Percentiles rank a stretch among this genome's conserved stretches.
Conservation (phyloP, 2,329 filamentous ascomycete species). For the Penicillium olsonii region DNA sequence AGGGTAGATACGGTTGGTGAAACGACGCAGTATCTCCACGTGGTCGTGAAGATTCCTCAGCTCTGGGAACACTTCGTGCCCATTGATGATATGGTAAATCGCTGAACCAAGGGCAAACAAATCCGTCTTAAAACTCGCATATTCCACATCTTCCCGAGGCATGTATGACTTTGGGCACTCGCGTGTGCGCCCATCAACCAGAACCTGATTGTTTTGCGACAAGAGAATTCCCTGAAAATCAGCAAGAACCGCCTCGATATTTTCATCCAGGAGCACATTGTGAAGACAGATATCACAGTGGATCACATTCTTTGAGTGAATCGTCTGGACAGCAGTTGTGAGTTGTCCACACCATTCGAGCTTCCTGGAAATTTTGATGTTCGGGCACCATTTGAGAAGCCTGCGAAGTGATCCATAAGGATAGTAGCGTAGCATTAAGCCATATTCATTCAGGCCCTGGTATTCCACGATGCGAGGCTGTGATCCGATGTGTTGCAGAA, state of each 20-base stretch:
- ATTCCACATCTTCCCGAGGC: conserved; percentile 7
- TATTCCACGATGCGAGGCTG: conserved; percentile 14
- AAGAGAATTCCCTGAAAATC: conserved; percentile 19
- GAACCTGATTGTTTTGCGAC: conserved; percentile 1
- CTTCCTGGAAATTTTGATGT: conserved; percentile 3
- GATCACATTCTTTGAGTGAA: conserved; percentile 13
- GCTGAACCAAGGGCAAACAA: conserved; percentile 21
- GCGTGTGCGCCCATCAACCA: conserved; percentile 12
- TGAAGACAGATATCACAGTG: neutral
- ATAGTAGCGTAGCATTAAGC: conserved; percentile 15
- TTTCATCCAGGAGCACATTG: conserved; percentile 7
- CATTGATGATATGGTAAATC: conserved; percentile 21
- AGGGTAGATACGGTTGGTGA: conserved; percentile 11
- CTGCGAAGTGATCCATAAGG: conserved; percentile 12
- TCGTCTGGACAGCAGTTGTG: conserved; percentile 13
- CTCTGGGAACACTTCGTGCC: conserved; percentile 15
- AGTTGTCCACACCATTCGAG: conserved; percentile 22
- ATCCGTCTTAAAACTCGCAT: conserved; percentile 16
- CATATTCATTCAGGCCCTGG: conserved; percentile 11
- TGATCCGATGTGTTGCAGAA: conserved; percentile 11
- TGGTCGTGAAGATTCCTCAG: conserved; percentile 9
- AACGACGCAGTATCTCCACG: neutral
- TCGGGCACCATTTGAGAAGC: conserved; percentile 3
- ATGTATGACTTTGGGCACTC: conserved; percentile 14
- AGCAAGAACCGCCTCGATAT: conserved; percentile 11